Evolutionary conservation across 2,329 filamentous ascomycete genomes (phyloP).

Genomic region (Cladosporium colombiae): DNA sequence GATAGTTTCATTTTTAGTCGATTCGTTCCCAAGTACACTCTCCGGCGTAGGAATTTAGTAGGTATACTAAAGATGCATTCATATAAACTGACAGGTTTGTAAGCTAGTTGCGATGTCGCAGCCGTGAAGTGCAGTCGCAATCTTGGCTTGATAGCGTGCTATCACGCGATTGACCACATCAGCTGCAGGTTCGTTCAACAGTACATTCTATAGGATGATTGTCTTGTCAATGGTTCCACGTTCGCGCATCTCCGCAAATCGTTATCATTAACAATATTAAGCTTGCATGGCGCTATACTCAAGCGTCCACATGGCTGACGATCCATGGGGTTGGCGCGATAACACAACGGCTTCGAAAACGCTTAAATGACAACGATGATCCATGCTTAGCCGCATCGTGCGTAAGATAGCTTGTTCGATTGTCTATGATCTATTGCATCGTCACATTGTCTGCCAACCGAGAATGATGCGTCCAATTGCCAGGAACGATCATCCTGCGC

Average conservation of each 20-base stretch:
- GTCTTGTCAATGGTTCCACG: background rate
- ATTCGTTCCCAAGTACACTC: background rate
- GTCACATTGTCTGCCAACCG: background rate
- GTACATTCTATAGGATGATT: background rate
- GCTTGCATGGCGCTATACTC: constrained; percentile 5
- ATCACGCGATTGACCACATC: background rate
- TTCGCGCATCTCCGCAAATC: background rate
- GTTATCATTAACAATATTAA: constrained; percentile 1
- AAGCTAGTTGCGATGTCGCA: background rate
- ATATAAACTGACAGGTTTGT: background rate
- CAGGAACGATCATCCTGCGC: background rate
- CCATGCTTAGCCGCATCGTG: background rate
- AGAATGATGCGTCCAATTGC: background rate
- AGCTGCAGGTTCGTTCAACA: background rate
- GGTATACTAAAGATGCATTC: background rate
- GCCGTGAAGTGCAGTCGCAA: background rate
- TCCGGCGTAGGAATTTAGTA: background rate
- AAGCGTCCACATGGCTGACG: background rate
- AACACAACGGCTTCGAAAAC: background rate
- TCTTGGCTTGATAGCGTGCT: constrained; percentile 9
- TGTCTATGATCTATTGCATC: background rate
- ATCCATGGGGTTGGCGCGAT: background rate
- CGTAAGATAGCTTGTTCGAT: background rate
- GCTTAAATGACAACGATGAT: background rate
- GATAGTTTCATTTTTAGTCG: background rate